Conservation (phyloP, 306 rosid genomes). For the Luffa acutangula region DNA sequence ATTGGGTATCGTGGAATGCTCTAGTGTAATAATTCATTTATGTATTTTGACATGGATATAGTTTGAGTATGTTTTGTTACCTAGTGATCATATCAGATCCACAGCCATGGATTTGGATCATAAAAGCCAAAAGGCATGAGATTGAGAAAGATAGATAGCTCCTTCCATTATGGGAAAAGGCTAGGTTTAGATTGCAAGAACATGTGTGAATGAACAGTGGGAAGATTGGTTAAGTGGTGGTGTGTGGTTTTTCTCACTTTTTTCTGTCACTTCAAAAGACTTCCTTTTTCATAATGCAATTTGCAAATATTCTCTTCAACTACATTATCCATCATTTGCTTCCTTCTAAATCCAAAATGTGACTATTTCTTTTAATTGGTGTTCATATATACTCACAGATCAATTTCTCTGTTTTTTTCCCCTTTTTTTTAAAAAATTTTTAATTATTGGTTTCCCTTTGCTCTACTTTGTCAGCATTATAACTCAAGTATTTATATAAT, state of each 20-base stretch:
- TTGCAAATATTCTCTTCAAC: not conserved
- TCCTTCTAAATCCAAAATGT: not conserved
- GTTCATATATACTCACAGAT: not conserved
- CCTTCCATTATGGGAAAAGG: not conserved
- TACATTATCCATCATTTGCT: not conserved
- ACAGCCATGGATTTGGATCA: not conserved
- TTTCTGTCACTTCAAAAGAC: not conserved
- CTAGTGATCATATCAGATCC: not conserved
- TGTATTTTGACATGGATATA: not conserved
- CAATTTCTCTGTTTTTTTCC: not conserved
- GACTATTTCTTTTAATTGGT: not conserved
- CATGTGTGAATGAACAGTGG: not conserved
- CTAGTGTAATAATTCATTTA: not conserved
- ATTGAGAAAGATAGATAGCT: not conserved
- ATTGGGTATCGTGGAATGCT: not conserved
- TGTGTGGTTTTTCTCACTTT: not conserved
- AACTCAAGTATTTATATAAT: not conserved
- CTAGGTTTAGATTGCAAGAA: not conserved
- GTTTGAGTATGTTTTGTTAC: not conserved
- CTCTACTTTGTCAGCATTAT: not conserved
- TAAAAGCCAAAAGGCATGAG: not conserved
- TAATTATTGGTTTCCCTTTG: not conserved
- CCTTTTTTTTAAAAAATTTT: too few relatives aligned
- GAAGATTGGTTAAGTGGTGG: not conserved
- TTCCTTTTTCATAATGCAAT: not conserved